Percentiles rank a stretch among this genome's conserved stretches.
These are phyloP conservation scores for Saxophila tyrrhenica DNA, from an alignment of 495 filamentous ascomycete species.

Conservation along the genomic window DNA sequence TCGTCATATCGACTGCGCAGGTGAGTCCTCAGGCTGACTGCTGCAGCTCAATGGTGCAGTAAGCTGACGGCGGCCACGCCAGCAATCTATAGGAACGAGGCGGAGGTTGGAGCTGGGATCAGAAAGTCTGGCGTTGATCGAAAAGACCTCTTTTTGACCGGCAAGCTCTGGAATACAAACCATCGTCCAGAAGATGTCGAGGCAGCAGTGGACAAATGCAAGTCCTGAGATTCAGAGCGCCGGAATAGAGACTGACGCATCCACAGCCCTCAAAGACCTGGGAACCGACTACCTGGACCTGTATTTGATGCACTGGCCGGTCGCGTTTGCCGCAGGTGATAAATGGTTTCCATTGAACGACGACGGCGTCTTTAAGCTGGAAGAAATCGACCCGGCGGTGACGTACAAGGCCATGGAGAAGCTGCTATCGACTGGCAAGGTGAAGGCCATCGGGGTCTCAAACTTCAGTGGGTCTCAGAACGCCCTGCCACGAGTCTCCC, in stretches of 20 bases:
- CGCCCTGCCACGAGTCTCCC: too few species aligned
- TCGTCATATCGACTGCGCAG: conserved; percentile 32
- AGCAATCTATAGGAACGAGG: conserved; percentile 36
- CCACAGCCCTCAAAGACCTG: conserved; percentile 57
- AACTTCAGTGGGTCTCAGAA: too few species aligned
- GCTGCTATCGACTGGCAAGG: conserved; percentile 54
- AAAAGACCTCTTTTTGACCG: conserved; percentile 71
- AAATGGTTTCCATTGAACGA: conserved; percentile 60
- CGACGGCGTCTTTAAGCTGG: conserved; percentile 58
- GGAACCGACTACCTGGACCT: conserved; percentile 74
- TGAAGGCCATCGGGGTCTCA: conserved; percentile 66
- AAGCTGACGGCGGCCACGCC: too few species aligned
- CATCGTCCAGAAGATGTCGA: conserved; percentile 57
- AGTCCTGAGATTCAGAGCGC: too few species aligned
- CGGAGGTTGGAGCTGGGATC: conserved; percentile 41
- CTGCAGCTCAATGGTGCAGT: too few species aligned
- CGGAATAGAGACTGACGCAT: too few species aligned
- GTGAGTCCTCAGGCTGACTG: too few species aligned
- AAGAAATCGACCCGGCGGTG: too few species aligned
- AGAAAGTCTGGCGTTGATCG: conserved; percentile 52
- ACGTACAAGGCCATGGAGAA: conserved; percentile 78
- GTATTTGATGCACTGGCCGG: conserved; percentile 72
- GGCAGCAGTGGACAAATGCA: too few species aligned
- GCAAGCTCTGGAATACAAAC: conserved; percentile 79
- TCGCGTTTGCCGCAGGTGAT: too few species aligned